Evolutionary conservation across 441 rosid genomes (phyloP), one percentile per base, ranked within the genome.

Genomic region (Arabidopsis lyrata): DNA sequence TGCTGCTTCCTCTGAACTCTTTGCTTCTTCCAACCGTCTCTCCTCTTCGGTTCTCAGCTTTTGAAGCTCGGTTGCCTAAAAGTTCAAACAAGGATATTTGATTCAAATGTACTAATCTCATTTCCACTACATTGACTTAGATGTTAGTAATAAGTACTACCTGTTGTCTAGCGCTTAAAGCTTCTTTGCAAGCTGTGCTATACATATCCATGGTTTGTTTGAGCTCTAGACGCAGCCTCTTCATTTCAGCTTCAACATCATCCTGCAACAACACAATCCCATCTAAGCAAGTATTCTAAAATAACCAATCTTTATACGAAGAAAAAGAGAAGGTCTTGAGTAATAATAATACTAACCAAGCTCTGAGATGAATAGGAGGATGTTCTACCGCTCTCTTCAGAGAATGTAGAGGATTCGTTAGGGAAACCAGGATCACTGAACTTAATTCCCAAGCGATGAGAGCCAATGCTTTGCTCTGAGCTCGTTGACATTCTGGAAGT

Each of bases 161-260:
- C 90, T 87, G 83, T 68, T 91, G 90, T 74, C 90, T 86, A 18
- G 97, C 97, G 39, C 74, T 70, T 35, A 95, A 85, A 48, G 99
- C 97, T 87, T 91, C 97, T 81, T 71, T 91, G 81, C 99, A 95
- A 8, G 99, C 99, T 6, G 83, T 83, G 36, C 88, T 86, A 74
- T 95, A 95, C 88, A 95, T 79, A 41, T 93, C 97, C 98, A 93
- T 95, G 54, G 99, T 95, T 85, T 91, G 94, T 84, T 91, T 95
- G 50, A 95, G 76, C 88, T 95, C 98, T 53, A 86, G 64, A 85
- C 81, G 92, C 52, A 95, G 81, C 81, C 97, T 85, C 81, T 84
- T 88, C 98, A 95, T 90, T 74, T 95, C 98, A 54, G 86, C 73
- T 84, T 93, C 98, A 74, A 87, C 86, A 38, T 91, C 99, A 50